These are phyloP conservation scores for Phellopilus nigrolimitatus DNA, from an alignment of 1,284 basidiomycete species.

Conservation along the genomic window DNA sequence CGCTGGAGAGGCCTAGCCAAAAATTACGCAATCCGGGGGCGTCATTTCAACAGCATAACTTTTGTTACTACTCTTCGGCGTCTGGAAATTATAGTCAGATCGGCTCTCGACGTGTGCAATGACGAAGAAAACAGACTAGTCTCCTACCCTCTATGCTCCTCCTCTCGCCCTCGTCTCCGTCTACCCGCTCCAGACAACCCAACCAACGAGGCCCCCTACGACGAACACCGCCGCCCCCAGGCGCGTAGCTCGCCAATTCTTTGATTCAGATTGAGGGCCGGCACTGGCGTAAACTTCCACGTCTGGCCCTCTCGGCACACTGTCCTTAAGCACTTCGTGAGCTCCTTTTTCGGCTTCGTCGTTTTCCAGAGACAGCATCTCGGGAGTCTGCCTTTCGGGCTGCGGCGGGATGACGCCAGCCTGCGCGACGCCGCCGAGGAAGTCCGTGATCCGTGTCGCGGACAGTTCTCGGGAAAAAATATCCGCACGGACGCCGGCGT, in stretches of 20 bases:
- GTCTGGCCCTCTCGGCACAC: background rate
- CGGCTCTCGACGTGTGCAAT: too few species aligned
- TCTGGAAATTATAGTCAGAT: too few species aligned
- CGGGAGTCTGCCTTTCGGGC: too few species aligned
- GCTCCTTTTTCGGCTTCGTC: background rate
- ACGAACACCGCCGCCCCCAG: background rate
- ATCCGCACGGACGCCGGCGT: slow-evolving; percentile 83
- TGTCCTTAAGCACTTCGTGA: background rate
- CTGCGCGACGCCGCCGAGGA: slow-evolving; percentile 89
- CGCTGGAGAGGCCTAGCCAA: too few species aligned
- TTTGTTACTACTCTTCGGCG: too few species aligned
- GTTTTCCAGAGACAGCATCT: too few species aligned
- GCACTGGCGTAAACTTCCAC: background rate
- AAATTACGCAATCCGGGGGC: too few species aligned
- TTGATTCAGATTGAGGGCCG: background rate
- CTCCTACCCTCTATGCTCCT: too few species aligned
- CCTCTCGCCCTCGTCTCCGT: too few species aligned
- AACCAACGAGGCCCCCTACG: background rate
- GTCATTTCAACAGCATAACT: too few species aligned
- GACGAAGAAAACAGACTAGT: too few species aligned
- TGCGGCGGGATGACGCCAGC: slow-evolving; percentile 48
- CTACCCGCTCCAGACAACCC: background rate
- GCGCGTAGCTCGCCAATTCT: background rate
- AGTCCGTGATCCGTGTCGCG: slow-evolving; percentile 85
- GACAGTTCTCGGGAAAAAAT: slow-evolving; percentile 68